A percentile compares a stretch with the other conserved stretches of the same genome.
Evolutionary conservation across 257 asterid species (phyloP).

Genomic region (Gardenia jasminoides): DNA sequence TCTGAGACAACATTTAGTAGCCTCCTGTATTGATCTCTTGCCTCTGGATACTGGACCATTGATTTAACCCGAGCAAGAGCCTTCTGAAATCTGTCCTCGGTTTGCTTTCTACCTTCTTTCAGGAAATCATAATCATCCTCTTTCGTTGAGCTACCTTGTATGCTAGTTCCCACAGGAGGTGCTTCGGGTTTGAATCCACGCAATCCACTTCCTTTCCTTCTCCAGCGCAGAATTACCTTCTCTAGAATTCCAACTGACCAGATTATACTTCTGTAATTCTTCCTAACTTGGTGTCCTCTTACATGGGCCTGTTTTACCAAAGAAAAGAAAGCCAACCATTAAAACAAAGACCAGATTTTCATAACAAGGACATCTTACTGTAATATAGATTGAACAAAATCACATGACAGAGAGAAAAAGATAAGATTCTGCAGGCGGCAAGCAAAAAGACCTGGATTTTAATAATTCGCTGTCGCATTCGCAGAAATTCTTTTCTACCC

Average conservation of each 20-base stretch:
- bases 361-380: background rate
- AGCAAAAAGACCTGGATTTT: slow-evolving; percentile 68
- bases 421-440: slow-evolving; percentile 8
- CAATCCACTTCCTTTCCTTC: slow-evolving; percentile 86
- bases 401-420: background rate
- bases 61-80: slow-evolving; percentile 90
- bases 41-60: slow-evolving; percentile 93
- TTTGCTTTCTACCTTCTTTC: slow-evolving; percentile 85
- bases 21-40: slow-evolving; percentile 87
- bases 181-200: slow-evolving; percentile 73
- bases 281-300: slow-evolving; percentile 96
- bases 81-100: slow-evolving; percentile 73
- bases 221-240: slow-evolving; percentile 80
- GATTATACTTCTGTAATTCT: slow-evolving; percentile 68
- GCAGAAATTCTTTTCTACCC: slow-evolving; percentile 76
- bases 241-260: slow-evolving; percentile 95
- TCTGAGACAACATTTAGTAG: slow-evolving; percentile 86
- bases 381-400: background rate
- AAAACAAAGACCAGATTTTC: background rate
- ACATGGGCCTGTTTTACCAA: slow-evolving; percentile 76
- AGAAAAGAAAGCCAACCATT: slow-evolving; percentile 25
- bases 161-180: slow-evolving; percentile 42
- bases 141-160: slow-evolving; percentile 35
- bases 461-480: slow-evolving; percentile 65
- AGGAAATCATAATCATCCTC: slow-evolving; percentile 86